Evolutionary conservation across 73 alveolate genomes (phyloP).

Genomic region (Paramecium sonneborni): DNA sequence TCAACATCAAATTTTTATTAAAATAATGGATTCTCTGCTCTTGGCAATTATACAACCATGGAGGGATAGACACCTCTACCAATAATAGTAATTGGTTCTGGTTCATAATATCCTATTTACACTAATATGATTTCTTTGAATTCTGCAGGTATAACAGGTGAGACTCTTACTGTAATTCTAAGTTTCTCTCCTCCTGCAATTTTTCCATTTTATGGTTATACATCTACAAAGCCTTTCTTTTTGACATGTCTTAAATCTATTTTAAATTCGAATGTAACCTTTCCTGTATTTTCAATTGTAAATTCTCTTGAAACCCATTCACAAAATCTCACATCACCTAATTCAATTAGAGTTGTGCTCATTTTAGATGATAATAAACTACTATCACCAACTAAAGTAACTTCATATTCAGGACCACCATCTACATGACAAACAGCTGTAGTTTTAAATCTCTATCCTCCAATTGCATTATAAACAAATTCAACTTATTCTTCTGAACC

Average conservation of each 20-base stretch:
- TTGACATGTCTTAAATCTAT: constrained; percentile 85
- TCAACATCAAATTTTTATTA: constrained; percentile 83
- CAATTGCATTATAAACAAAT: constrained; percentile 94
- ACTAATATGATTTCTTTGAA: constrained; percentile 94
- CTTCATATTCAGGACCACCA: constrained; percentile 99
- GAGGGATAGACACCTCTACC: constrained; percentile 98
- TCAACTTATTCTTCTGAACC: constrained; percentile 98
- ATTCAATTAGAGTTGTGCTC: constrained; percentile 93
- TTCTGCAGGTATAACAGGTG: constrained; percentile 98
- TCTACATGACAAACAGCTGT: constrained; percentile 98
- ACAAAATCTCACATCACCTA: constrained; percentile 98
- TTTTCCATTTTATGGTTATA: constrained; percentile 83
- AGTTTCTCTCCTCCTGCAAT: constrained; percentile 95
- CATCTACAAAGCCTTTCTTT: constrained; percentile 95
- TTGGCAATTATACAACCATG: constrained; percentile 85
- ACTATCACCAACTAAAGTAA: constrained; percentile 97
- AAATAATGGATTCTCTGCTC: constrained; percentile 90
- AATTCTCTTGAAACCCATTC: constrained; percentile 92
- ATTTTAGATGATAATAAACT: constrained; percentile 91
- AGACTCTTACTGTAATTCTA: constrained; percentile 88
- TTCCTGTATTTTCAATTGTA: constrained; percentile 95
- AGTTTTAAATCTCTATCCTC: constrained; percentile 92
- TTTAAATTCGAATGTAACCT: constrained; percentile 97
- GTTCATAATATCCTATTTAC: constrained; percentile 97
- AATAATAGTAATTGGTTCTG: constrained; percentile 90